Percentiles rank a stretch among this genome's conserved stretches.
Evolutionary conservation across 352 stramenopile genomes (phyloP).

Genomic region (Phytophthora tentaculata): DNA sequence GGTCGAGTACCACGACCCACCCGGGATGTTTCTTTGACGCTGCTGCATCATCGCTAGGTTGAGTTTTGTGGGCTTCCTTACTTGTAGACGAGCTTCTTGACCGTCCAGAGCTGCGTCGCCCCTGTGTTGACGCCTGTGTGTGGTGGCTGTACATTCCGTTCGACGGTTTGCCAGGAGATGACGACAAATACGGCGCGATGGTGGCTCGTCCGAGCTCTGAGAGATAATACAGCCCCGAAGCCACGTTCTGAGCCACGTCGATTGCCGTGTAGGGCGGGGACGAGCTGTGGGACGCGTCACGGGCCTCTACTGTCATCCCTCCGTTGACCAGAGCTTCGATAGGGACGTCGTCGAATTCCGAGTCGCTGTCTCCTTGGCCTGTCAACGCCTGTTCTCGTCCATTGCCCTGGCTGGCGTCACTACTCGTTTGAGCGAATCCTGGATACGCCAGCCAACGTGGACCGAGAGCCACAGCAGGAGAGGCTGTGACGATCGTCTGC

Average conservation of each 20-base stretch:
- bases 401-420: constrained; percentile 11
- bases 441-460: constrained; percentile 77
- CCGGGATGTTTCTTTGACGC: constrained; percentile 47
- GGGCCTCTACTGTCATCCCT: constrained; percentile 29
- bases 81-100: constrained; percentile 25
- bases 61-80: constrained; percentile 6
- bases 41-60: constrained; percentile 21
- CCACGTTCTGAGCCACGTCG: constrained; percentile 89
- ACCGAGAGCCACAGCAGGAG: constrained; percentile 69
- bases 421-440: constrained; percentile 43
- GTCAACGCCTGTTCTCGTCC: constrained; percentile 34
- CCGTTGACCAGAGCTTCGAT: constrained; percentile 53
- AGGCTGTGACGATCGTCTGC: constrained; percentile 55
- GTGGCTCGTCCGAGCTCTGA: constrained; percentile 72
- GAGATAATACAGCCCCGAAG: constrained; percentile 85
- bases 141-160: constrained; percentile 17
- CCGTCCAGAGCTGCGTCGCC: constrained; percentile 13
- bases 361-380: constrained; percentile 43
- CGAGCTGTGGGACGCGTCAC: constrained; percentile 30
- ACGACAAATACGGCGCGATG: constrained; percentile 77
- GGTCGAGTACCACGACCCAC: constrained; percentile 74
- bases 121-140: constrained; percentile 21
- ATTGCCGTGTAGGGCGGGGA: constrained; percentile 75
- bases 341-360: constrained; percentile 51
- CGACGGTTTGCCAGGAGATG: constrained; percentile 54